phyloP scores from a whole-genome alignment of 108 stramenopile genomes.

The Mediolabrus comicus region DNA sequence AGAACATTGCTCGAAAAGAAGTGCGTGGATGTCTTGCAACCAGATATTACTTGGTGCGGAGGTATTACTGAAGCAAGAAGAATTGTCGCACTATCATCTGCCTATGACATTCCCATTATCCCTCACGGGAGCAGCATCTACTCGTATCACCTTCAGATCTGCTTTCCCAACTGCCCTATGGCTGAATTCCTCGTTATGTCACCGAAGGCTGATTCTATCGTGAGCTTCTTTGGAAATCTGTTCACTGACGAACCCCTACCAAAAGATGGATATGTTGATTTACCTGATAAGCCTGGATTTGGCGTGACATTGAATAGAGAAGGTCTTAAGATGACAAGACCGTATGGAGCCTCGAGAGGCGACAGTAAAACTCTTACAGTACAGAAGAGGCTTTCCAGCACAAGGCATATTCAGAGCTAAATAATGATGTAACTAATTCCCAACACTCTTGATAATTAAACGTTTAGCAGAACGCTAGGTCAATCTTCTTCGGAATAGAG shows the following conservation, averaged over 20 bases:
- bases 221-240: slow-evolving; percentile 53
- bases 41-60: slow-evolving; percentile 75
- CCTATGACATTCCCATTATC: slow-evolving; percentile 62
- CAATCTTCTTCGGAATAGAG: background rate
- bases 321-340: slow-evolving; percentile 40
- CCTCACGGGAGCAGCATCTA: slow-evolving; percentile 67
- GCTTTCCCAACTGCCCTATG: slow-evolving; percentile 60
- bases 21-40: slow-evolving; percentile 64
- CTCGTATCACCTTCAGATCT: slow-evolving; percentile 70
- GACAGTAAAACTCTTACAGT: too few species aligned
- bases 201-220: slow-evolving; percentile 62
- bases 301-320: slow-evolving; percentile 64
- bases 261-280: slow-evolving; percentile 56
- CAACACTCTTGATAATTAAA: background rate
- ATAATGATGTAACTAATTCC: too few species aligned
- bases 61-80: slow-evolving; percentile 70
- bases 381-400: too few species aligned
- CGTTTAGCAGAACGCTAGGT: background rate
- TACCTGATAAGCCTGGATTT: slow-evolving; percentile 62
- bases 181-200: slow-evolving; percentile 68
- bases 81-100: slow-evolving; percentile 59
- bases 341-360: slow-evolving; percentile 17
- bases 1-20: slow-evolving; percentile 55
- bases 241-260: slow-evolving; percentile 70
- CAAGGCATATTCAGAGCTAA: background rate